Base-by-base conservation (phyloP, 108 stramenopile genomes). In the Conticribra guillardii region DNA sequence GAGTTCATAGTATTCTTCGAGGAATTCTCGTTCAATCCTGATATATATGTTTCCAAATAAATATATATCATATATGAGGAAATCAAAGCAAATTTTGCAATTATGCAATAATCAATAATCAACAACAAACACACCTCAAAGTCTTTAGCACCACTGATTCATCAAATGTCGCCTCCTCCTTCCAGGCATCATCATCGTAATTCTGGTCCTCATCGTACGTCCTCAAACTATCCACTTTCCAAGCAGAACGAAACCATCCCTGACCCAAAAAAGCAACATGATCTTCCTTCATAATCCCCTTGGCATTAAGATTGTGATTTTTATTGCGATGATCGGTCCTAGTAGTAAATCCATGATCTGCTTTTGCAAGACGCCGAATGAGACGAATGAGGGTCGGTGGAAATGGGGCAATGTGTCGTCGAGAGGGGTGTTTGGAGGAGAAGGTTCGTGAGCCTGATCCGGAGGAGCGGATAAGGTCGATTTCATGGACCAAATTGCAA, bases 201-300 rank as follows among this genome's bases (percentile, higher is more conserved):
- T 22, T n/a, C 18, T 81, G 71, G 26, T 83, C 55, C 5, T 58
- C 58, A 19, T 52, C 66, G 2, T 63, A 51, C 15, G 69, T 31
- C 19, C 66, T 45, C 2, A 41, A 41, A 4, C 45, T 51, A n/a
- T 82, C 79, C 59, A 75, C 65, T 57, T 75, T 69, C 93, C 93
- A 95, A 9, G 90, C 81, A 18, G 84, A 66, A 46, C 93, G 90
- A 75, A 95, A 91, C 90, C 90, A 95, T 9, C 93, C 93, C 53
- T 86, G 75, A 46, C 89, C 93, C 45, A 92, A 62, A 30, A 89
- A 83, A 47, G 47, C 47, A n/a, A 92, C 24, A 9, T 78, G 46
- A 23, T 73, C 71, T 61, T 73, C 78, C 37, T 34, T 56, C 34
- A 71, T 46, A 7, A 64, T 49, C 24, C 73, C 64, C 58, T 44